Percentiles rank a stretch among this genome's conserved stretches.
These are phyloP conservation scores for Globisporangium cystogenes DNA, from an alignment of 352 stramenopile species.

Conservation along the genomic window DNA sequence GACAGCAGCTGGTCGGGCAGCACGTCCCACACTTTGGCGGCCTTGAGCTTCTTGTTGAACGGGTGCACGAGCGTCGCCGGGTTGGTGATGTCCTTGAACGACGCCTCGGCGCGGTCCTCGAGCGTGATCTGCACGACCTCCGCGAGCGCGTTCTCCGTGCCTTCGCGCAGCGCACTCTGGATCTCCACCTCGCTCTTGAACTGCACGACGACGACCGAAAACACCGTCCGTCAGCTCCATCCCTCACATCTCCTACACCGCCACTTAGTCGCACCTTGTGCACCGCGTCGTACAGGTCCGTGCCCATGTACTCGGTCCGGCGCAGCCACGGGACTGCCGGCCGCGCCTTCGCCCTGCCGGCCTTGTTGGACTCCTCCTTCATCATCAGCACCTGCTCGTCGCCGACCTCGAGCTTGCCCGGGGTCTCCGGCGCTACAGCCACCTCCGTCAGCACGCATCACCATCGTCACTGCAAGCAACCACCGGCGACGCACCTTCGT, in stretches of 20 bases:
- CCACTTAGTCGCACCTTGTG: constrained; percentile 63
- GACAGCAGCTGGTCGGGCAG: constrained; percentile 73
- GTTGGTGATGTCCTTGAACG: constrained; percentile 68
- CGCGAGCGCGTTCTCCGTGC: constrained; percentile 72
- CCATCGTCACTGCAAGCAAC: too few species aligned
- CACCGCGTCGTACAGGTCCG: constrained; percentile 77
- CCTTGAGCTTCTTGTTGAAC: constrained; percentile 79
- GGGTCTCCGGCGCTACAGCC: constrained; percentile 35
- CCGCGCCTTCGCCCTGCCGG: constrained; percentile 54
- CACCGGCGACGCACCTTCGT: constrained; percentile 41
- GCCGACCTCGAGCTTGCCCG: constrained; percentile 53
- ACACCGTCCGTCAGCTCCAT: too few species aligned
- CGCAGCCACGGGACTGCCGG: constrained; percentile 77
- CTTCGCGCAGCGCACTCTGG: constrained; percentile 73
- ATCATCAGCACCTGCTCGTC: constrained; percentile 78
- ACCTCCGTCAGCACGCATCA: neutral
- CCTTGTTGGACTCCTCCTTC: constrained; percentile 55
- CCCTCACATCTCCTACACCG: too few species aligned
- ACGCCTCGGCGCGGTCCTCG: constrained; percentile 75
- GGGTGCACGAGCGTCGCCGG: constrained; percentile 66
- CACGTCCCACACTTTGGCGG: constrained; percentile 79
- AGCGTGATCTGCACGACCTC: constrained; percentile 66
- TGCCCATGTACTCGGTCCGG: constrained; percentile 84
- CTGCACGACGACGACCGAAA: constrained; percentile 5
- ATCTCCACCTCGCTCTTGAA: constrained; percentile 87